These are phyloP conservation scores for Fusarium solani-melongenae DNA, from an alignment of 2,329 filamentous ascomycete species.

Conservation along the genomic window DNA sequence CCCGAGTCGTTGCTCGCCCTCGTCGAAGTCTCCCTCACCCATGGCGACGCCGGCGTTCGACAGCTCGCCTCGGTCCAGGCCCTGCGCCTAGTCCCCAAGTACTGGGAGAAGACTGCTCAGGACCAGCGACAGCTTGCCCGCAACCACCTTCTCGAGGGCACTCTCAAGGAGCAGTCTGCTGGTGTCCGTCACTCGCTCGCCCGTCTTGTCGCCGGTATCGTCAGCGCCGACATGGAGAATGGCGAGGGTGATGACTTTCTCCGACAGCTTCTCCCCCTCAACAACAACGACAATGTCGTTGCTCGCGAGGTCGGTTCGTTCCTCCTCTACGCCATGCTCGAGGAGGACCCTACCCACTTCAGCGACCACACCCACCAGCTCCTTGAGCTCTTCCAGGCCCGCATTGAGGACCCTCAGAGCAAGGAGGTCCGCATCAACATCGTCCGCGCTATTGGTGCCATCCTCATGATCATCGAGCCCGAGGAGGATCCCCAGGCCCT, in stretches of 20 bases:
- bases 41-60: conserved; percentile 77
- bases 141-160: conserved; percentile 84
- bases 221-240: conserved; percentile 78
- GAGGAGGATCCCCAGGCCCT: conserved; percentile 82
- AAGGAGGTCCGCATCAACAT: conserved; percentile 95
- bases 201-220: conserved; percentile 87
- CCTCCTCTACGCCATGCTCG: conserved; percentile 91
- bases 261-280: conserved; percentile 80
- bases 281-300: conserved; percentile 77
- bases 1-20: conserved; percentile 87
- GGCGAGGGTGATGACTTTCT: conserved; percentile 88
- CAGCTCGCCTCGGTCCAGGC: conserved; percentile 94
- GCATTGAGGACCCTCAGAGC: conserved; percentile 90
- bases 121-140: conserved; percentile 85
- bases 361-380: conserved; percentile 82
- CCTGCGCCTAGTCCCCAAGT: conserved; percentile 82
- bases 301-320: conserved; percentile 93
- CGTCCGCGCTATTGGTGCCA: conserved; percentile 86
- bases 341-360: conserved; percentile 87
- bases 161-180: conserved; percentile 80
- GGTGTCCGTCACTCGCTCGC: conserved; percentile 87
- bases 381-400: conserved; percentile 84
- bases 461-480: conserved; percentile 87
- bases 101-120: conserved; percentile 81
- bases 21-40: conserved; percentile 86